A percentile compares a stretch with the other conserved stretches of the same genome.
Conservation (phyloP, 345 rosid species). For the Viola odorata region DNA sequence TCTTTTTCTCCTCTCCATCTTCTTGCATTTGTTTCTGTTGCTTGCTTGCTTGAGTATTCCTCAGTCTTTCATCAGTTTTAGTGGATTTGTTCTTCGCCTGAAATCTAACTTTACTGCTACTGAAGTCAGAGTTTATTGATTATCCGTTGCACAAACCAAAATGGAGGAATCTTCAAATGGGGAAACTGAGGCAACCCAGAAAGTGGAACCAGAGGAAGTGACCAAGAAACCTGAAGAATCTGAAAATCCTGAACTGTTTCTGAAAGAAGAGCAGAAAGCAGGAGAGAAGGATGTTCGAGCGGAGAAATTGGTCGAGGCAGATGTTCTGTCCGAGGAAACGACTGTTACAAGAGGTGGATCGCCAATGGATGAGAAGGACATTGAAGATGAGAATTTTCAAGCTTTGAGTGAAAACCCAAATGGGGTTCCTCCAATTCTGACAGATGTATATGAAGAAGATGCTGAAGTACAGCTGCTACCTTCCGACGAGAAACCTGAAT, state of each 20-base stretch:
- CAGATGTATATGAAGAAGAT: constrained; percentile 1
- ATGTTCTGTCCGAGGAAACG: constrained; percentile 7
- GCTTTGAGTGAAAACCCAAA: not conserved
- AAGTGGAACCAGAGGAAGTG: constrained; percentile 11
- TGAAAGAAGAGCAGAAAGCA: constrained; percentile 17
- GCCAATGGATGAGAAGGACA: constrained; percentile 5
- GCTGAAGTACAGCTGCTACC: too few species aligned
- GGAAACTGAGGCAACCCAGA: constrained; percentile 16
- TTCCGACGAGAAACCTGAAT: too few species aligned
- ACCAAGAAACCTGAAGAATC: constrained; percentile 15
- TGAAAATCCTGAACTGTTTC: constrained; percentile 14
- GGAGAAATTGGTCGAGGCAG: constrained; percentile 18
- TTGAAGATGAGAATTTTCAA: constrained; percentile 4
- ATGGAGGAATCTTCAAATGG: constrained; percentile 30
- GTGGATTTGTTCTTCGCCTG: too few species aligned
- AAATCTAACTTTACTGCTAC: too few species aligned
- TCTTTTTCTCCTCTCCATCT: too few species aligned
- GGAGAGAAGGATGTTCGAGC: constrained; percentile 7
- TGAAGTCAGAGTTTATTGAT: too few species aligned
- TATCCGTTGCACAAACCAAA: not conserved
- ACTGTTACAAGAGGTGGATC: not conserved
- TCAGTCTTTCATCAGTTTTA: too few species aligned
- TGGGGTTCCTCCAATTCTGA: not conserved
- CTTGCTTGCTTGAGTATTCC: too few species aligned
- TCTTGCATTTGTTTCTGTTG: too few species aligned